Evolutionary conservation across 805 yeast species (phyloP), one percentile per base, ranked within the genome.

Genomic region (Ogataea ganodermae): DNA sequence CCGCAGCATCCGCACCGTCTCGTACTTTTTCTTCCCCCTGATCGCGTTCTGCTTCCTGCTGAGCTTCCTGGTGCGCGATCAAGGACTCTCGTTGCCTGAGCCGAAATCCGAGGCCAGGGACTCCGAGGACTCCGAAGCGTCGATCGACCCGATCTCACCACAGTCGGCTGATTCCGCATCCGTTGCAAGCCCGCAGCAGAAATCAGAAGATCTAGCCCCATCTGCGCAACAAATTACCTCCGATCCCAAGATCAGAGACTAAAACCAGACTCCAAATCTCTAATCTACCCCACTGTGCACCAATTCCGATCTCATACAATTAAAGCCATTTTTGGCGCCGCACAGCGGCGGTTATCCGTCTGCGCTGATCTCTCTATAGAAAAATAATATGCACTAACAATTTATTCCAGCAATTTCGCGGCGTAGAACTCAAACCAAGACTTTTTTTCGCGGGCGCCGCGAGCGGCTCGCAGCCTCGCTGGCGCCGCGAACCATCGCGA

Each of bases 21-120:
- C 69, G 47, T 66, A 66, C 44, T 59, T 70, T 44, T 56, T 60
- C 14, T 59, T 70, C 32, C 75, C 76, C 2, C 52, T 71, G 35
- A 54, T 70, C 20, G 72, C 59, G 1, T 28, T 63, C n/a, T 69
- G 73, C 43, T 60, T 68, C 5, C 2, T 69, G 2, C 46, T 59
- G 26, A 56, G 68, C 7, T 58, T 70, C 14, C 58, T 70, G 32
- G 56, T 72, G n/a, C 64, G 57, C 37, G 78, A 74, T 50, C 58
- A 63, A 21, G 79, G 79, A 0, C 59, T 73, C 18, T 61, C 62
- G 2, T 12, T 20, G 14, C 20, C 20, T 7, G 36, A 33, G 9
- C 10, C 36, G 14, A 13, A 33, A 17, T 13, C 13, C 14, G 31
- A 10, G n/a, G n/a, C n/a, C n/a, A n/a, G n/a, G n/a, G n/a, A n/a